These are phyloP conservation scores for Eremomyces bilateralis DNA, from an alignment of 495 filamentous ascomycete species.

Conservation along the genomic window DNA sequence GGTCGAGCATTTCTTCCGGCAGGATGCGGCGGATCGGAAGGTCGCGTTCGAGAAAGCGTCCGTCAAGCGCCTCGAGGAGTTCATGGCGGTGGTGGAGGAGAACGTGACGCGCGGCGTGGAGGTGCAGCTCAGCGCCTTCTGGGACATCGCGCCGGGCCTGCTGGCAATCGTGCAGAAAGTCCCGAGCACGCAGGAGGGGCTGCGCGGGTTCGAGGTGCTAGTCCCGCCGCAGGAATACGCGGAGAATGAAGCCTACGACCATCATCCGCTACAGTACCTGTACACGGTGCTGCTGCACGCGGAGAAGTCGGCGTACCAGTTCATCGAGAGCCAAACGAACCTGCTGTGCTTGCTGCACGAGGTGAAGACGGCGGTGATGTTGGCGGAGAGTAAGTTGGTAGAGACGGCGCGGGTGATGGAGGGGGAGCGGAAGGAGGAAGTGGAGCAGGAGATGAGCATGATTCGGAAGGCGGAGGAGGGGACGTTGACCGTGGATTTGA, in stretches of 20 bases:
- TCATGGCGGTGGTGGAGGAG: slow-evolving; percentile 59
- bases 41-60: slow-evolving; percentile 40
- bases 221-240: slow-evolving; percentile 58
- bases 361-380: slow-evolving; percentile 58
- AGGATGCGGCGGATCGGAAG: slow-evolving; percentile 50
- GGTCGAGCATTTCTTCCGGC: slow-evolving; percentile 58
- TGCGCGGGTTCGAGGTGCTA: slow-evolving; percentile 23
- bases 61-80: slow-evolving; percentile 50
- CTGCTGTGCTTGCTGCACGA: slow-evolving; percentile 85
- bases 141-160: slow-evolving; percentile 84
- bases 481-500: slow-evolving; percentile 60
- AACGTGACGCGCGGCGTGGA: slow-evolving; percentile 79
- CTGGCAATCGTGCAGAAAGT: slow-evolving; percentile 56
- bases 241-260: slow-evolving; percentile 64
- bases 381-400: slow-evolving; percentile 31
- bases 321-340: slow-evolving; percentile 88
- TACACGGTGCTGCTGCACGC: slow-evolving; percentile 64
- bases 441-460: slow-evolving; percentile 33
- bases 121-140: slow-evolving; percentile 76
- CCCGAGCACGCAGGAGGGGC: slow-evolving; percentile 22
- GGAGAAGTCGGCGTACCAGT: slow-evolving; percentile 81
- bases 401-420: slow-evolving; percentile 34
- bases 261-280: slow-evolving; percentile 72
- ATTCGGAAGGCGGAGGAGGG: slow-evolving; percentile 41
- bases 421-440: slow-evolving; percentile 29